A percentile compares a stretch with the other conserved stretches of the same genome.
Conservation (phyloP, 75 land plant species). For the Pinus albicaulis region DNA sequence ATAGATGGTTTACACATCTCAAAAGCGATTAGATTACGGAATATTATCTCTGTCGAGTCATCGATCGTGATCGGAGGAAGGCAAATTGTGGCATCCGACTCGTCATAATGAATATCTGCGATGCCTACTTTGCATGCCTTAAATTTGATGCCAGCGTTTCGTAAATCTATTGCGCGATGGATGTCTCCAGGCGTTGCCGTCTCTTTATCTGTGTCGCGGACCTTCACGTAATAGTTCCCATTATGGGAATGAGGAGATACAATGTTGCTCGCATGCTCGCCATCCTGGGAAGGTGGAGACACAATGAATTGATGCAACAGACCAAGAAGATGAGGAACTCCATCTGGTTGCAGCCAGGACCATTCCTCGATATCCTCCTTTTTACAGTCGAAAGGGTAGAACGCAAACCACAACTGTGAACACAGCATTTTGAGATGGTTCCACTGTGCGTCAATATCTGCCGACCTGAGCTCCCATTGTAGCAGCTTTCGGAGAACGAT, state of each 20-base stretch:
- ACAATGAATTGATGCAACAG: background rate
- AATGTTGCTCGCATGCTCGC: no score
- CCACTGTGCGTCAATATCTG: no score
- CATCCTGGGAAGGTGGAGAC: background rate
- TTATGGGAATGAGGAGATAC: no score
- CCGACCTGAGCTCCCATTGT: no score
- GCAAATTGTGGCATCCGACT: background rate
- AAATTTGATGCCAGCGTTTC: background rate
- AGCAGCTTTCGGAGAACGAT: no score
- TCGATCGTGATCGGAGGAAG: background rate
- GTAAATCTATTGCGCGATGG: background rate
- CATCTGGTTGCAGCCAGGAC: background rate
- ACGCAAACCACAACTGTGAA: no score
- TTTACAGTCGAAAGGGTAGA: background rate
- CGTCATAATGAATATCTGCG: background rate
- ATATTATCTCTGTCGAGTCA: background rate
- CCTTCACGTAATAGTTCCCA: background rate
- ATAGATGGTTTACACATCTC: background rate
- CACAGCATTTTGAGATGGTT: no score
- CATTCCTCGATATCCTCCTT: background rate
- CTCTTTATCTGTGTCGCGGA: background rate
- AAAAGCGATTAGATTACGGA: background rate
- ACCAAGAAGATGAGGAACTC: background rate
- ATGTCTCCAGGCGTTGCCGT: no score
- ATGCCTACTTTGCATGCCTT: background rate